A percentile compares a stretch with the other conserved stretches of the same genome.
Conservation (phyloP, 768 basidiomycete species). For the Pulveroboletus ravenelii region DNA sequence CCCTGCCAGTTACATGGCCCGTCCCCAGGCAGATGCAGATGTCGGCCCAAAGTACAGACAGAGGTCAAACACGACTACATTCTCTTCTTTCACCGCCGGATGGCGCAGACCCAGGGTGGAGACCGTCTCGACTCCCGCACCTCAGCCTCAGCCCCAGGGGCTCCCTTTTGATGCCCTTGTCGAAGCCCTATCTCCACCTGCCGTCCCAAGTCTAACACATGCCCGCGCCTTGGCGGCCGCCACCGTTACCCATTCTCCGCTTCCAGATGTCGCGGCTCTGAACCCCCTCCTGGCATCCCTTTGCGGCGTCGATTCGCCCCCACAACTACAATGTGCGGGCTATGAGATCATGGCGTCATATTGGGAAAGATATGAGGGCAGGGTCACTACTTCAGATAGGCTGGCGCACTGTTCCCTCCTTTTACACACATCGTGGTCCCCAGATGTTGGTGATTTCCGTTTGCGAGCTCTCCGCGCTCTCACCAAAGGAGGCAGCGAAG, state of each 20-base stretch:
- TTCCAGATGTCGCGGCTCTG: slow-evolving; percentile 49
- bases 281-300: slow-evolving; percentile 58
- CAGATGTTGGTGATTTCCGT: slow-evolving; percentile 68
- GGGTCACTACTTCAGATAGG: slow-evolving; percentile 51
- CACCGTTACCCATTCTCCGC: slow-evolving; percentile 49
- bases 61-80: slow-evolving; percentile 41
- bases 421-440: slow-evolving; percentile 48
- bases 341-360: slow-evolving; percentile 70
- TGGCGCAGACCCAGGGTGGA: slow-evolving; percentile 37
- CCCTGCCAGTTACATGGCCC: slow-evolving; percentile 25
- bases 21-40: slow-evolving; percentile 30
- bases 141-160: slow-evolving; percentile 25
- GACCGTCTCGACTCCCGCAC: slow-evolving; percentile 23
- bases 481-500: slow-evolving; percentile 54
- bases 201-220: slow-evolving; percentile 61
- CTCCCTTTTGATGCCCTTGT: slow-evolving; percentile 43
- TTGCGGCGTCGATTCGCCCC: slow-evolving; percentile 50
- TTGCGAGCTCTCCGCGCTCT: slow-evolving; percentile 65
- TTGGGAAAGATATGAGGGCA: slow-evolving; percentile 53
- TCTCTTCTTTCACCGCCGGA: slow-evolving; percentile 32
- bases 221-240: slow-evolving; percentile 55
- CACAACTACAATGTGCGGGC: slow-evolving; percentile 59
- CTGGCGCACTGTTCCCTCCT: slow-evolving; percentile 64
- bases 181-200: slow-evolving; percentile 43
- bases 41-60: slow-evolving; percentile 31